Evolutionary conservation across 1,284 basidiomycete species (phyloP), one percentile per base, ranked within the genome.

Genomic region (Boletus smithii): DNA sequence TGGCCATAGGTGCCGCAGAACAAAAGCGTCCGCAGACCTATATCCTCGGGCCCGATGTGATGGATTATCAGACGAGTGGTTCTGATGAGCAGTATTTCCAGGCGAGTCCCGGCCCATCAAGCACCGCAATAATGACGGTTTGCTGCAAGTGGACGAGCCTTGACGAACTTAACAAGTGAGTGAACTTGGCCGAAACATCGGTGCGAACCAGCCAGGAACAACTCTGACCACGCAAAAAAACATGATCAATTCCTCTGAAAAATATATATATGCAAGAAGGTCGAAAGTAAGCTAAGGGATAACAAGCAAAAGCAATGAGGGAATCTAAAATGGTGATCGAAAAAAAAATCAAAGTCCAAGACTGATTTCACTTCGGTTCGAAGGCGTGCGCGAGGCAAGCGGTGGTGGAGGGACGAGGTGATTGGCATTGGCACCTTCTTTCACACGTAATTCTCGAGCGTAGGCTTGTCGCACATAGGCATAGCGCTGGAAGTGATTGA

Each of bases 401-500:
- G 63, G 44, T 0, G 64, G 56, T 3, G 67, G 61, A 8, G 71
- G 73, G n/a, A 67, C 55, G 41, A 67, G 59, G 23, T 69, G 56
- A 26, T 69, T 68, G 49, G 71, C 70, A 41, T n/a, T 60, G 10
- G 1, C n/a, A 7, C 73, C 69, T 27, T 75, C 72, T 44, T 69
- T 70, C 6, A 64, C 39, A 30, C 72, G 70, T 32, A 68, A 67
- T 53, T 87, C 80, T 40, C 79, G 71, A 29, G 77, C 77, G 56
- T 85, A 76, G 0, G 85, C 85, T 59, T 85, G 83, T 42, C 86
- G 77, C 17, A 88, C 83, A 59, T 88, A 91, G 2, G 91, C 88
- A 50, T 91, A 87, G 1, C 92, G 83, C 61, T 97, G 91, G 65
- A 95, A 97, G 59, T 91, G 86, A 66, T 97, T 97, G 45, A 99